Evolutionary conservation across 192 early-diverging fungal species (phyloP), one percentile per base, ranked within the genome.

Genomic region (Funneliformis geosporum): DNA sequence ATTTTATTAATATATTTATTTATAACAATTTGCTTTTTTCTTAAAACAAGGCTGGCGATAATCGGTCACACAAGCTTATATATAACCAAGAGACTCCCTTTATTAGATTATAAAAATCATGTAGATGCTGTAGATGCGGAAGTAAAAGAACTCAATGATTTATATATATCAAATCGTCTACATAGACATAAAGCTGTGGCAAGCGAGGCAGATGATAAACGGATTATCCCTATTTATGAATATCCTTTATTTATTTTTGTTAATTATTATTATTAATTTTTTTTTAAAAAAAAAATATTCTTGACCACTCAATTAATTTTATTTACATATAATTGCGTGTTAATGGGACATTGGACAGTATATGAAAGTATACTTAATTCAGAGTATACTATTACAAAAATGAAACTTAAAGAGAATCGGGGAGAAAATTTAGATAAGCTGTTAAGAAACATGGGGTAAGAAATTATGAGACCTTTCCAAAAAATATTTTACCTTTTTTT

Each of bases 341-440:
- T 71, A 46, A 46, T 71, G 40, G 69, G 69, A n/a, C 69, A 71
- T 46, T 71, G 69, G 69, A 71, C 40, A n/a, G 40, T 71, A 21
- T 71, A 71, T 71, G 69, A 71, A 12, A 71, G 69, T 46, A 71
- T 71, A 25, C 40, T 71, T n/a, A 71, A 71, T 71, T 71, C 69
- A 25, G 69, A 71, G 11, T 23, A 71, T 71, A 71, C 69, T 9
- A 18, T 46, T 71, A 46, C 8, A n/a, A n/a, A 27, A 46, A 71
- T 71, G 69, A 43, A 46, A 12, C 69, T 71, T 46, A 71, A 71
- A 11, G 43, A 46, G 11, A 71, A 46, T 27, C 69, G 46, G 12
- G 42, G 28, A 46, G 42, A 27, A 46, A 71, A 46, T 71, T 27
- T 71, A 10, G 69, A 71, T 8, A 27, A 38, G 10, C 40, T 71